Percentiles rank a stretch among this genome's conserved stretches.
phyloP scores from a whole-genome alignment of 768 basidiomycete species.

The Termitomyces titanicus region DNA sequence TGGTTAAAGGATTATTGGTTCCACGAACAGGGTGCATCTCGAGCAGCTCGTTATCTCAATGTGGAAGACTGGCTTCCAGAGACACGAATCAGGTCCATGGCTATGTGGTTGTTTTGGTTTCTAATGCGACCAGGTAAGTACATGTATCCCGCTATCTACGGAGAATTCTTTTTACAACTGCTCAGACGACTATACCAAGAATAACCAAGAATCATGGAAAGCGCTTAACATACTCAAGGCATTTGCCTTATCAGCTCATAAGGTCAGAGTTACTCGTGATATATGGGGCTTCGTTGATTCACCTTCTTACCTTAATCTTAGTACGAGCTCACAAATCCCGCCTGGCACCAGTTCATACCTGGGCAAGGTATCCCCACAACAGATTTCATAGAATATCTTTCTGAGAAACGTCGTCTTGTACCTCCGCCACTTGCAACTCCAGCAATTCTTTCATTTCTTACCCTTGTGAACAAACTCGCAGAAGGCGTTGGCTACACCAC shows the following conservation, averaged over 20 bases:
- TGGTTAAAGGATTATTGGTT: conserved; percentile 75
- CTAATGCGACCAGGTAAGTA: conserved; percentile 56
- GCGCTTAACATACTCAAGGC: conserved; percentile 52
- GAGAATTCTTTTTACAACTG: neutral
- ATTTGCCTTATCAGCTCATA: conserved; percentile 66
- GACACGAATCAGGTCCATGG: conserved; percentile 49
- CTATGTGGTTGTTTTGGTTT: conserved; percentile 82
- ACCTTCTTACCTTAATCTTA: conserved; percentile 22
- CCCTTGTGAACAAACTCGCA: conserved; percentile 40
- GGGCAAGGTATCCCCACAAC: conserved; percentile 17
- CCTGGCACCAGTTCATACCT: conserved; percentile 59
- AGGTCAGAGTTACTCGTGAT: conserved; percentile 24
- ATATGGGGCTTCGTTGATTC: neutral
- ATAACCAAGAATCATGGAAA: conserved; percentile 36
- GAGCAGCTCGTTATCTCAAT: conserved; percentile 36
- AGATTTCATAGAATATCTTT: conserved; percentile 38
- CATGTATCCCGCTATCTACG: neutral
- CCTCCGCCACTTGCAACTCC: conserved; percentile 65
- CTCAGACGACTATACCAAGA: conserved; percentile 46
- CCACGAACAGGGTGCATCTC: conserved; percentile 52
- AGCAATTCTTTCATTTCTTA: conserved; percentile 69
- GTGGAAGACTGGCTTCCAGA: conserved; percentile 55
- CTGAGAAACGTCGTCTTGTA: conserved; percentile 39
- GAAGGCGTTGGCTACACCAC: conserved; percentile 25
- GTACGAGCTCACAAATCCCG: conserved; percentile 57